Base-by-base conservation (phyloP, 371 early-diverging fungal species). In the Zychaea mexicana region DNA sequence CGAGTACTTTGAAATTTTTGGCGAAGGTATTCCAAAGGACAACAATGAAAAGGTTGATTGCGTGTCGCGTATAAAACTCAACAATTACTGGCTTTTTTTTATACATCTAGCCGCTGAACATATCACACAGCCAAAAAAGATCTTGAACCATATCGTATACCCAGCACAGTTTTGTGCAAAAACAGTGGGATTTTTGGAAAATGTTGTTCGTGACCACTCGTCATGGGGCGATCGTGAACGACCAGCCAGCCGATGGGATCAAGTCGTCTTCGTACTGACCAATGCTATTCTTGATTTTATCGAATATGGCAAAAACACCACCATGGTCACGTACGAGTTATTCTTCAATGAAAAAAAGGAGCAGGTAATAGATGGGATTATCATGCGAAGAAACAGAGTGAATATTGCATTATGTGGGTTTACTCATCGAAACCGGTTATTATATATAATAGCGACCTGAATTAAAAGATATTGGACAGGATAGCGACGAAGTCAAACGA, bases 251-350 rank as follows among this genome's bases (percentile, higher is more conserved):
- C 62, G 42, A 27, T 67, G 62, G 67, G 62, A 62, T 58, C n/a
- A 55, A 3, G n/a, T 67, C 2, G 57, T 67, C 0, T 39, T 52
- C 17, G 39, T 52, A 9, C 26, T 67, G 49, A 28, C 38, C 2
- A 53, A 61, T 38, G 30, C 66, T 3, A n/a, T 67, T 0, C 52
- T 67, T 10, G 58, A 57, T 45, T 62, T 54, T 57, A 31, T 67
- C 5, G 52, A 56, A 2, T 61, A 61, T 45, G 9, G 53, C 19
- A 19, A 26, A 30, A 56, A 24, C 33, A 52, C 49, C 8, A 31
- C 22, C 13, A 64, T 57, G 58, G 52, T 15, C 30, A 58, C 24
- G 21, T 56, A 56, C 36, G 17, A 28, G 8, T 13, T 21, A 7
- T 22, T 38, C 2, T 33, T 53, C 9, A 36, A 49, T 19, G 38